Conservation (phyloP, 257 asterid species). For the Capsicum baccatum region DNA sequence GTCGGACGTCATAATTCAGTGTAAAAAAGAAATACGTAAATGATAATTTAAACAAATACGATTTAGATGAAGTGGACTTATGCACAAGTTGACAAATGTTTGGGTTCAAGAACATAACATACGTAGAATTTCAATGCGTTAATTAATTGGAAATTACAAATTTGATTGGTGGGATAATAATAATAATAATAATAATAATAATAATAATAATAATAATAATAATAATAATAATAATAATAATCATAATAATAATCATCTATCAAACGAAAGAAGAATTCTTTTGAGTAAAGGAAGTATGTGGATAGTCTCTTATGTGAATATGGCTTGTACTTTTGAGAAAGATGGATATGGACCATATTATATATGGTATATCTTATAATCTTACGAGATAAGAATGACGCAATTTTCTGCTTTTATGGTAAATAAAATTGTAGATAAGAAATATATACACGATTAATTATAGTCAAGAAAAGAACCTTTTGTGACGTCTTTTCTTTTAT, state of each 20-base stretch:
- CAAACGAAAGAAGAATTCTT: not conserved
- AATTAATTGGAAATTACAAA: not conserved
- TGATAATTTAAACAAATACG: too few relatives aligned
- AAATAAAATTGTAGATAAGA: not conserved
- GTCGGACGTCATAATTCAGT: too few relatives aligned
- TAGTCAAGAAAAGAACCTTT: not conserved
- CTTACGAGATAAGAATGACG: slow-evolving; percentile 4
- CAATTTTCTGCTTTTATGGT: not conserved
- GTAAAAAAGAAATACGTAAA: too few relatives aligned
- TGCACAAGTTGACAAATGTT: not conserved
- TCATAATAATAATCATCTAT: too few relatives aligned
- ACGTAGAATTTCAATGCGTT: not conserved
- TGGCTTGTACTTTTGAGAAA: not conserved
- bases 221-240: too few relatives aligned
- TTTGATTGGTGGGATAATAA: too few relatives aligned
- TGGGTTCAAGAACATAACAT: not conserved
- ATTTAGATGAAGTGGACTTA: not conserved
- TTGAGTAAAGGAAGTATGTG: not conserved
- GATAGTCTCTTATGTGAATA: not conserved
- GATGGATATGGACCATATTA: not conserved
- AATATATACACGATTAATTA: not conserved
- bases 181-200: too few relatives aligned
- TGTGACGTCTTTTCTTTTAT: not conserved
- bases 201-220: too few relatives aligned
- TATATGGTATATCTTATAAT: not conserved